Base-by-base conservation (phyloP, 352 stramenopile genomes). In the Phytopythium litorale region DNA sequence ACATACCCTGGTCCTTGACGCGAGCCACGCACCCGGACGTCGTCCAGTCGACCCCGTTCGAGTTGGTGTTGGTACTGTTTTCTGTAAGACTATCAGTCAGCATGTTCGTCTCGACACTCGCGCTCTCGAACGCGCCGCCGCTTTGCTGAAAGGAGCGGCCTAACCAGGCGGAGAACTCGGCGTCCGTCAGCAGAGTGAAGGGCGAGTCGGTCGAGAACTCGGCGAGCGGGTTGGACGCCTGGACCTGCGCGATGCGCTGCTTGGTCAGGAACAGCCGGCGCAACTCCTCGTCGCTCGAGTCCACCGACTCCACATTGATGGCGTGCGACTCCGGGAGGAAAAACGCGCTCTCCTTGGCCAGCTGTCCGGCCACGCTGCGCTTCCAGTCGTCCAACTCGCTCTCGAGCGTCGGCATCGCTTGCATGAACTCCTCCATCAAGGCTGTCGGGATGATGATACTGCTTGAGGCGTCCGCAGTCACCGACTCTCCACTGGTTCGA, bases 1-100 rank as follows among this genome's bases (percentile, higher is more conserved):
- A 99, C 9, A 89, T 62, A 11, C 94, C 97, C 75, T 99, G 97
- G 73, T 99, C 95, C 69, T 99, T 98, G 21, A 99, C 68, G 6
- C 30, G 19, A 8, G 72, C 71, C 13, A 91, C 73, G 51, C 81
- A 91, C 16, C 72, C 73, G 0, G 76, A 87, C 6, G 66, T 75
- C 11, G 73, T 89, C 82, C 84, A 91, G 58, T 91, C 81, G 53
- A 79, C 78, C 30, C 75, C 66, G 21, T 57, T 60, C 6, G 35
- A 4, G 35, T 40, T 16, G 35, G 12, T 6, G 35, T 9, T 40
- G 9, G 60, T 64, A 13, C 23, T 21, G 32, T 45, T 13, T 13
- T 42, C 48, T 3, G 62, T 73, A 2, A 56, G 48, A 18, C 1
- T 28, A 4, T 42, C 50, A 7, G 33, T 15, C 2, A 46, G 3